Evolutionary conservation across 345 rosid species (phyloP).

Genomic region (Gossypium rotundifolium): DNA sequence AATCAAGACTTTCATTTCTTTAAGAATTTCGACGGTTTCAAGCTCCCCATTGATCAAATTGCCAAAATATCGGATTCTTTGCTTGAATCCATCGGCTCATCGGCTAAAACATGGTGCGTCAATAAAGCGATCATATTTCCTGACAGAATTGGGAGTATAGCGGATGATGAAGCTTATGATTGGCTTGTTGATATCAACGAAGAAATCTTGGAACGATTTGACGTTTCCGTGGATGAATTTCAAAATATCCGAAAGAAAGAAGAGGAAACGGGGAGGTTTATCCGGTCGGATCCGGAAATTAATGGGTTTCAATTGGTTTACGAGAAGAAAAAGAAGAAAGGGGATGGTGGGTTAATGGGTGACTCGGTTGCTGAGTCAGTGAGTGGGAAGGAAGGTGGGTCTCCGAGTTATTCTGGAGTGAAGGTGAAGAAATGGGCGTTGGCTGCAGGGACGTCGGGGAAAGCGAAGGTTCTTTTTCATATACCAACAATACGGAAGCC

Average conservation of each 20-base stretch:
- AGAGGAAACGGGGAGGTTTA: constrained; percentile 36
- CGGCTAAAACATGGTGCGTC: constrained; percentile 23
- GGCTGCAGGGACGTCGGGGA: constrained; percentile 35
- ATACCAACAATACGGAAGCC: constrained; percentile 61
- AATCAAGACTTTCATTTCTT: constrained; percentile 74
- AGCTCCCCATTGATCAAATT: constrained; percentile 43
- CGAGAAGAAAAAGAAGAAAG: constrained; percentile 63
- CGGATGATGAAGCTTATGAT: constrained; percentile 54
- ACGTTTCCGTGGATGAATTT: constrained; percentile 51
- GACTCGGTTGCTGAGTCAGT: constrained; percentile 9
- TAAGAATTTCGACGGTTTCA: constrained; percentile 70
- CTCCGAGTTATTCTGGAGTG: constrained; percentile 28
- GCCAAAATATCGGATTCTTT: constrained; percentile 36
- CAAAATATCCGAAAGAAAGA: constrained; percentile 34
- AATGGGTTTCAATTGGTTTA: constrained; percentile 69
- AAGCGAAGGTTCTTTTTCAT: constrained; percentile 66
- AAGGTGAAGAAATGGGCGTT: constrained; percentile 44
- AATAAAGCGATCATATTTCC: constrained; percentile 29
- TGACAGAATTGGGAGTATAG: constrained; percentile 19
- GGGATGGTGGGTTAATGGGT: constrained; percentile 5
- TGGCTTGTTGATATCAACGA: constrained; percentile 68
- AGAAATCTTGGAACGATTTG: constrained; percentile 59
- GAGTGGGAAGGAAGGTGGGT: constrained; percentile 16
- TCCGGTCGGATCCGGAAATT: constrained; percentile 17
- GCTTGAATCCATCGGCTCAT: constrained; percentile 52